Percentiles rank a stretch among this genome's conserved stretches.
Evolutionary conservation across 2,329 filamentous ascomycete genomes (phyloP).

Genomic region (Beauveria australis): DNA sequence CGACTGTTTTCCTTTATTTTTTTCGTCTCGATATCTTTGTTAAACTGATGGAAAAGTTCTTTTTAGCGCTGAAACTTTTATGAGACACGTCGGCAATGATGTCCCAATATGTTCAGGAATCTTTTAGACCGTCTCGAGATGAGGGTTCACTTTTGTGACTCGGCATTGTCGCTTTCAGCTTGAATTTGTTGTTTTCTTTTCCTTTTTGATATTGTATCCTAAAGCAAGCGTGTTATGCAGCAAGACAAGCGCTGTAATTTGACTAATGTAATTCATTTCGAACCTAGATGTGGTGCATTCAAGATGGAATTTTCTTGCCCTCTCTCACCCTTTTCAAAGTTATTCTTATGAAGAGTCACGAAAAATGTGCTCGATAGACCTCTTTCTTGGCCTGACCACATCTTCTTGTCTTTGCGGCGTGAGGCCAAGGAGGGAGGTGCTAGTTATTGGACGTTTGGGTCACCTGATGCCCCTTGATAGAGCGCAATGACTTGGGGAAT

Average conservation of each 20-base stretch:
- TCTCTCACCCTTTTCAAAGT: background rate
- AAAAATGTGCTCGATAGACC: background rate
- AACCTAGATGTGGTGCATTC: background rate
- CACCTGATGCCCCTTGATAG: constrained; percentile 60
- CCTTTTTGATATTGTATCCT: background rate
- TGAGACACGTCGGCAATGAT: background rate
- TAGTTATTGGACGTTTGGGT: too few species aligned
- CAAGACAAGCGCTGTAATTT: background rate
- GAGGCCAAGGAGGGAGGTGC: constrained; percentile 55
- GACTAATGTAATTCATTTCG: background rate
- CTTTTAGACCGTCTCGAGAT: background rate
- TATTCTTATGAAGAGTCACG: background rate
- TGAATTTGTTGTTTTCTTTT: background rate
- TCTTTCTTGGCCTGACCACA: background rate
- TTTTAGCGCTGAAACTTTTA: background rate
- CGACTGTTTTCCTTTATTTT: background rate
- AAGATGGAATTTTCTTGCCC: background rate
- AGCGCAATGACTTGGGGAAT: background rate
- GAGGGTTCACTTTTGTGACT: background rate
- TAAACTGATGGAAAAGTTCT: background rate
- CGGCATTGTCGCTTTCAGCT: background rate
- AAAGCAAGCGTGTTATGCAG: background rate
- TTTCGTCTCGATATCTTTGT: background rate
- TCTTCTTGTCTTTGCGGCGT: constrained; percentile 32
- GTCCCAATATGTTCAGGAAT: background rate